phyloP scores from a whole-genome alignment of 1,284 basidiomycete species.

The Flammula alnicola region DNA sequence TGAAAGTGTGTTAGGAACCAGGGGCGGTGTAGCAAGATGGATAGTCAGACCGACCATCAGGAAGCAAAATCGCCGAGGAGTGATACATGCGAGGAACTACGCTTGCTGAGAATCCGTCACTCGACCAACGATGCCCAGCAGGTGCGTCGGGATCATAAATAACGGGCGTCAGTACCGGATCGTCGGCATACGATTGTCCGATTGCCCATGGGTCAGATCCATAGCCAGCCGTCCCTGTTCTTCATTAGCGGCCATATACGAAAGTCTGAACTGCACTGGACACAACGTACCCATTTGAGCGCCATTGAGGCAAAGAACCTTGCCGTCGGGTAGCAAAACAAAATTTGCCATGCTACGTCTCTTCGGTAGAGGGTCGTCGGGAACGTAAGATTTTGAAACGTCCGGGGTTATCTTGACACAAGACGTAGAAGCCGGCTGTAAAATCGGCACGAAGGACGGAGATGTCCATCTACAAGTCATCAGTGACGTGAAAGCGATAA shows the following conservation, averaged over 20 bases:
- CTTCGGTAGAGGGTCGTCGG: conserved; percentile 74
- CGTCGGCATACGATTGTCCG: conserved; percentile 42
- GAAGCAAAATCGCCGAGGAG: conserved; percentile 72
- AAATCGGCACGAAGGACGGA: conserved; percentile 34
- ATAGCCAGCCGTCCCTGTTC: conserved; percentile 44
- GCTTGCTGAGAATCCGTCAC: conserved; percentile 58
- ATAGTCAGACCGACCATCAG: conserved; percentile 63
- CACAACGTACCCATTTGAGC: conserved; percentile 40
- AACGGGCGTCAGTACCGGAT: conserved; percentile 41
- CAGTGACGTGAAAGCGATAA: neutral
- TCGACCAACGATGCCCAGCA: conserved; percentile 65
- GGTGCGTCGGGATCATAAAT: conserved; percentile 66
- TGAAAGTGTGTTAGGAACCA: neutral
- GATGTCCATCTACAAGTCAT: conserved; percentile 33
- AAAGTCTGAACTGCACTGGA: neutral
- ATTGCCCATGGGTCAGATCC: conserved; percentile 40
- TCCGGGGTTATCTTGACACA: conserved; percentile 67
- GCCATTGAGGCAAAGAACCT: conserved; percentile 75
- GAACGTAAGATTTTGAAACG: conserved; percentile 49
- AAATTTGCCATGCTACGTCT: conserved; percentile 79
- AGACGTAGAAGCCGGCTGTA: conserved; percentile 51
- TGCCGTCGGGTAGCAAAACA: conserved; percentile 74
- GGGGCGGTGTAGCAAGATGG: neutral
- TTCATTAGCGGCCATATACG: conserved; percentile 13
- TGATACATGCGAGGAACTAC: conserved; percentile 81